Percentiles rank a stretch among this genome's conserved stretches.
These are phyloP conservation scores for Globisporangium parvum DNA, from an alignment of 352 stramenopile species.

Conservation along the genomic window DNA sequence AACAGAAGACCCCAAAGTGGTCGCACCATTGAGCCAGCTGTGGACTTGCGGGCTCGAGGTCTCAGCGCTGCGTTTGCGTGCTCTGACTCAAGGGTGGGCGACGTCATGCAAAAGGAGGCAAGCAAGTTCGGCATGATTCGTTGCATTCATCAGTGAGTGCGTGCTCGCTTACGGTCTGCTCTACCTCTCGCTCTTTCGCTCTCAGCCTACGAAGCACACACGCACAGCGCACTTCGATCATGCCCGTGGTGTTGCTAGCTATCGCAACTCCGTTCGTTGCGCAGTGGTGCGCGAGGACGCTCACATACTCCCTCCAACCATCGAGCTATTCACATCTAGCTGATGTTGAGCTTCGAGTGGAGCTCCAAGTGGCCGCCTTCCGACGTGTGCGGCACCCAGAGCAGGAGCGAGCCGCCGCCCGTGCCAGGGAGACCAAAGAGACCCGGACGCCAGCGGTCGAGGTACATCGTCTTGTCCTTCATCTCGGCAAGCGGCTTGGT, in stretches of 20 bases:
- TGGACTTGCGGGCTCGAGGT: too few relatives aligned
- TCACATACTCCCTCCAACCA: too few relatives aligned
- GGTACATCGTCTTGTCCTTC: slow-evolving; percentile 55
- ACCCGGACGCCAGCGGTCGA: slow-evolving; percentile 58
- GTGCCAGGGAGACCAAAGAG: slow-evolving; percentile 49
- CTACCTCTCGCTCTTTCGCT: not conserved
- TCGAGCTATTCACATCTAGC: slow-evolving; percentile 12
- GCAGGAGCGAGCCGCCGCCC: slow-evolving; percentile 48
- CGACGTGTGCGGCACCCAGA: slow-evolving; percentile 44
- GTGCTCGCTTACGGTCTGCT: too few relatives aligned
- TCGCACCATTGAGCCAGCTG: too few relatives aligned
- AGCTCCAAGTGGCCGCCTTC: slow-evolving; percentile 42
- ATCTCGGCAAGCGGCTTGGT: slow-evolving; percentile 22
- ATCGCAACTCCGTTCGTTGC: not conserved
- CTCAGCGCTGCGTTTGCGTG: too few relatives aligned
- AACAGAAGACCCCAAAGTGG: too few relatives aligned
- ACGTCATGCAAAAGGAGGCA: too few relatives aligned
- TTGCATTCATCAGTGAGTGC: too few relatives aligned
- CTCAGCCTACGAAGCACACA: not conserved
- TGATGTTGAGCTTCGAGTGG: slow-evolving; percentile 37
- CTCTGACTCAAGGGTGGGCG: too few relatives aligned
- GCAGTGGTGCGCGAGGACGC: too few relatives aligned
- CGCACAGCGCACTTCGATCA: not conserved
- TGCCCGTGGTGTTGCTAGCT: not conserved
- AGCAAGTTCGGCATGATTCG: too few relatives aligned